Evolutionary conservation across 1,139 yeast genomes (phyloP), one percentile per base, ranked within the genome.

Genomic region (Sugiyamaella novakii): DNA sequence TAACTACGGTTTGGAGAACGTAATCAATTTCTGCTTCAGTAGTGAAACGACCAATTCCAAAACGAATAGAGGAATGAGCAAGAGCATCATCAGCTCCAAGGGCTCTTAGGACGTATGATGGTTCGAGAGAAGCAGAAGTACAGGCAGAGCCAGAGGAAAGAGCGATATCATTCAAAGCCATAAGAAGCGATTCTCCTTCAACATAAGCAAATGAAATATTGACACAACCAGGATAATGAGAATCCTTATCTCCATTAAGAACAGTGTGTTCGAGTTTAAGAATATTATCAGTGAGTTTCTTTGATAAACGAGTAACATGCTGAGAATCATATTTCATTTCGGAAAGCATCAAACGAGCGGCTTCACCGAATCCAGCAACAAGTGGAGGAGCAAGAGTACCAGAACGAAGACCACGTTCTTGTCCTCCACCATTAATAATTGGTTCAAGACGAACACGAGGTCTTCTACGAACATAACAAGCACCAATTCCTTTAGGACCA

Each of bases 401-500:
- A 6, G 96, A 87, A 71, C 99, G 80, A 62, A 92, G 77, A 54
- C 98, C 98, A 73, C 99, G 84, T 73, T 92, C 99, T 74, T 92
- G 99, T 48, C 99, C 99, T 70, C 99, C 99, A 60, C 99, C 99
- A 54, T 89, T 85, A 59, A 92, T 86, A 52, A 92, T 75, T 29
- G 99, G 97, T 58, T 91, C 97, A 58, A 92, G 69, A 78, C 99
- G 84, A 47, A 94, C 98, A 73, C 99, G 83, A 58, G 99, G 99
- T 71, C 98, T 83, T 78, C 99, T 86, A 72, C 98, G 83, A 34
- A 94, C 92, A 65, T 80, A 92, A 61, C 91, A 76, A 12, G 98
- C 99, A 63, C 99, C 99, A 57, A 89, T 80, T 55, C 99, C 99
- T 79, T 84, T 92, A 57, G 99, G 99, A 3, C 98, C 99, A 69